Conservation (phyloP, 495 filamentous ascomycete species). For the Penicillium lagena region DNA sequence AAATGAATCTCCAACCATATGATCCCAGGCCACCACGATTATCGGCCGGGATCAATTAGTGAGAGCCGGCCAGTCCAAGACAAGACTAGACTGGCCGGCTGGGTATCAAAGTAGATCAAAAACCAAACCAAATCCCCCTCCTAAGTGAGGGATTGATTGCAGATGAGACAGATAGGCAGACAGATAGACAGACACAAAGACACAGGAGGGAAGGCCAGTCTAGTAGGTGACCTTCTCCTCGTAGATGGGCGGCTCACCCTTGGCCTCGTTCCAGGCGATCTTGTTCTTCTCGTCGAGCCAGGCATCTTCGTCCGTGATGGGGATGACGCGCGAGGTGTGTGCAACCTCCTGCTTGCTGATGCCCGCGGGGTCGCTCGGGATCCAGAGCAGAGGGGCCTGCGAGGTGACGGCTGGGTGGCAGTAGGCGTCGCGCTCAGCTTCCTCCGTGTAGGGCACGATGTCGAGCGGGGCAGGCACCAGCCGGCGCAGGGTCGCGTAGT, state of each 20-base stretch:
- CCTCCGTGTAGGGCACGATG: conserved; percentile 46
- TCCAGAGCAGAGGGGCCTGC: conserved; percentile 70
- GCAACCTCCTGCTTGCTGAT: conserved; percentile 71
- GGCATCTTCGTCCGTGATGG: conserved; percentile 79
- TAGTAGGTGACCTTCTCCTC: conserved; percentile 60
- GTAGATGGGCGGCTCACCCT: conserved; percentile 71
- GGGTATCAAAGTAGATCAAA: conserved; percentile 22
- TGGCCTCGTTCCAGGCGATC: conserved; percentile 68
- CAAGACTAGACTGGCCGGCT: neutral
- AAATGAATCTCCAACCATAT: conserved; percentile 1
- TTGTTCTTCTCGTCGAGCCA: conserved; percentile 74
- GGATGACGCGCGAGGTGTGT: conserved; percentile 64
- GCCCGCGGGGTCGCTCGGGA: conserved; percentile 70
- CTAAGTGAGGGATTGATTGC: no score
- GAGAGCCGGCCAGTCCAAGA: conserved; percentile 1
- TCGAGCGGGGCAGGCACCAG: conserved; percentile 57
- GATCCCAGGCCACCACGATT: conserved; percentile 2
- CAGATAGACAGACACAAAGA: neutral
- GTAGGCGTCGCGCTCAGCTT: conserved; percentile 66
- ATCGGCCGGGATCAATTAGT: no score
- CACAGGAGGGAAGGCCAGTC: neutral
- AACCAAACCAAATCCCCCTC: no score
- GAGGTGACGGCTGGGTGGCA: conserved; percentile 64
- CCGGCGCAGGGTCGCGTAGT: conserved; percentile 65
- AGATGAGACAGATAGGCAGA: no score